Base-by-base conservation (phyloP, 192 early-diverging fungal species). In the Coemansia aciculifera region DNA sequence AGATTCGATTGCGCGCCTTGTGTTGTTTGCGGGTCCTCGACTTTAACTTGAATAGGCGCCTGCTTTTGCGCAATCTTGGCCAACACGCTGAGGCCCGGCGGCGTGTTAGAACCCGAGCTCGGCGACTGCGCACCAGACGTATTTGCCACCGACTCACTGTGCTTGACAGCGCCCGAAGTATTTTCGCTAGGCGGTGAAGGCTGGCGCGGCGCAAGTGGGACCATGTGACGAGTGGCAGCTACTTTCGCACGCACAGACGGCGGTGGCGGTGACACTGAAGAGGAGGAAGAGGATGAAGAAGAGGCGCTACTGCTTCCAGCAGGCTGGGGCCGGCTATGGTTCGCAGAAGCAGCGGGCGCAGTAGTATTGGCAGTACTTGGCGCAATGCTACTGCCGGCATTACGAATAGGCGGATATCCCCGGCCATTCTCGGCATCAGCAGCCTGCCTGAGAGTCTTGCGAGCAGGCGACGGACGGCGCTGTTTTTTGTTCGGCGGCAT, bases 51-150 rank as follows among this genome's bases (percentile, higher is more conserved):
- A 23, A 81, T 73, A 11, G 74, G 74, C 39, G 62, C 54, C 59
- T 76, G 79, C 39, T 73, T 64, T 32, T 81, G 79, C 24, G 74
- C 79, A 21, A 68, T 75, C 39, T 75, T 75, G 9, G 78, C 78
- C 40, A 80, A 38, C 12, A 80, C 78, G 66, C 73, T 71, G 8
- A 80, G 69, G 1, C 78, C 69, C 1, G 78, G 78, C 12, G 78
- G 78, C 17, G 78, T 80, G 29, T 34, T 62, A 7, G 69, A 59
- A 24, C 77, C 71, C 0, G 77, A 77, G 7, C 65, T 36, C 21
- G 72, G 27, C 31, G 59, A 44, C 38, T 24, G 24, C 12, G 60
- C 44, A 27, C 54, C 46, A 7, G 66, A 43, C 15, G 24, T 27
- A 27, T 27, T 27, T 1, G 31, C 44, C 9, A 13, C 52, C 37